These are phyloP conservation scores for Talaromyces sp. DNA, from an alignment of 2,329 filamentous ascomycete species.

Conservation along the genomic window DNA sequence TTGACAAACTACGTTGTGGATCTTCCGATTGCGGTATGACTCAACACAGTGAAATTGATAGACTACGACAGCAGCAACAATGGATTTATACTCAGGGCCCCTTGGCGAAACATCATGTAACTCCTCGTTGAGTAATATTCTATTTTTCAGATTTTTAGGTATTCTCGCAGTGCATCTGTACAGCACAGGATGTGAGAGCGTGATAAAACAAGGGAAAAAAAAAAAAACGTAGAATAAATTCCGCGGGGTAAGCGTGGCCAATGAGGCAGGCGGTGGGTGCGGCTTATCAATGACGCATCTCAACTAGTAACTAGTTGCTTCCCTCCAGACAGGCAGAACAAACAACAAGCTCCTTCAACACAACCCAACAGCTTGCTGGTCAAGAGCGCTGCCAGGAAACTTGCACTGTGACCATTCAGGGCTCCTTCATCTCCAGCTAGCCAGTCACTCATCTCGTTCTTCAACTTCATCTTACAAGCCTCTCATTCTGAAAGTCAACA, in stretches of 20 bases:
- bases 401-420: not conserved
- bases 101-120: not conserved
- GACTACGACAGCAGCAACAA: not conserved
- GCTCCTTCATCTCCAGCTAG: not conserved
- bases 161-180: not conserved
- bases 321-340: not conserved
- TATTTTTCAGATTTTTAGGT: not conserved
- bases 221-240: not conserved
- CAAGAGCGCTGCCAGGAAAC: not conserved
- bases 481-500: conserved; percentile 11
- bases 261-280: conserved; percentile 12
- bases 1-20: not conserved
- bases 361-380: not conserved
- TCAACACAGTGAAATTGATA: not conserved
- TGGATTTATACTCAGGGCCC: not conserved
- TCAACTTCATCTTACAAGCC: not conserved
- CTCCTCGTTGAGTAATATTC: not conserved
- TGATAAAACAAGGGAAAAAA: not conserved
- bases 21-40: conserved; percentile 1
- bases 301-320: not conserved
- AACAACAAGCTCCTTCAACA: not conserved
- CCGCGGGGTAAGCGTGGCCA: conserved; percentile 4
- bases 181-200: not conserved
- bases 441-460: too few species aligned
- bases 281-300: conserved; percentile 16